Evolutionary conservation across 352 stramenopile species (phyloP), one percentile per base, ranked within the genome.

Genomic region (Phytophthora kernoviae): DNA sequence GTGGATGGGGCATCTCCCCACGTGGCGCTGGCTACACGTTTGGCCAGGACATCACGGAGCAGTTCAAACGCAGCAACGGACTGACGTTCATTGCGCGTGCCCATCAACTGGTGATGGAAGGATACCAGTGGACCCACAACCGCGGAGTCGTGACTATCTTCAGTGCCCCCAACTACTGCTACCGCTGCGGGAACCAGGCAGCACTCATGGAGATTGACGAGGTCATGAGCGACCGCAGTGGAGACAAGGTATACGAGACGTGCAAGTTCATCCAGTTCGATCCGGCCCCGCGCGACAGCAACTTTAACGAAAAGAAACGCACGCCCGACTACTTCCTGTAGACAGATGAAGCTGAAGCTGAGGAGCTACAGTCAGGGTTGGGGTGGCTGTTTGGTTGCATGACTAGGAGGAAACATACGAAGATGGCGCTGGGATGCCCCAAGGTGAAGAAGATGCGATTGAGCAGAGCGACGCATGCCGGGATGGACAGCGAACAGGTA

Each of bases 171-270:
- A 98, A 98, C 75, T 98, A 98, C 73, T 98, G 93, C 81, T 98
- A 98, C 74, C 87, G 92, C 47, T 97, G 91, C 61, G 97, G 97
- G 18, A 99, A 99, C 84, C 92, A 98, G 48, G 96, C 94, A 5
- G 94, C 91, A 33, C 92, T 98, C 66, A 93, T 98, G 80, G 93
- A 98, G 70, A 97, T 98, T 68, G 96, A 96, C 55, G 88, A 96
- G 59, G 83, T 93, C 69, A 96, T 95, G 85, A 71, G 71, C 53
- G 87, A 96, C 67, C 87, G 86, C 69, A 89, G 62, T 22, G 85
- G 87, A 55, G 85, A 94, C 68, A 94, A 96, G 73, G 87, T 96
- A 17, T 94, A 96, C 73, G 87, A 96, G 61, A 96, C 87, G 70
- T 96, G 87, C 85, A 96, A 96, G 77, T 96, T 96, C 58, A 97